Base-by-base conservation (phyloP, 106 monocot genomes). In the Apostasia shenzhenica region DNA sequence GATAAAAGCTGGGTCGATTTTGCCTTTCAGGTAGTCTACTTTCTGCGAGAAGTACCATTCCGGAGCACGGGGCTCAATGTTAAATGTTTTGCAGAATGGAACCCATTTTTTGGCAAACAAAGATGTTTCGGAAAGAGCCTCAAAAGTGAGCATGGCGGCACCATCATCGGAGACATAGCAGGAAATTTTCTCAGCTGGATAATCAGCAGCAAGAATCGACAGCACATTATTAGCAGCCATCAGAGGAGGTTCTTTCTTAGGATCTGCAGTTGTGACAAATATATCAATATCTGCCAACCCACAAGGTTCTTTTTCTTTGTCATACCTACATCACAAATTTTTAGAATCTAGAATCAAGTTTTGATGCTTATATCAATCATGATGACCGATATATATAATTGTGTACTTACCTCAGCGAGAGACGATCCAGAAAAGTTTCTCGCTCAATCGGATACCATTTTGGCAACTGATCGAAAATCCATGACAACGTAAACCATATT, bases 401-500 rank as follows among this genome's bases (percentile, higher is more conserved):
- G 61, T 61, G 26, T 48, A 61, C 63, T n/a, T 67, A 88, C 88
- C 88, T 84, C 39, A 88, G 55, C 14, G 81, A 73, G 3, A 88
- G 76, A 63, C 88, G 88, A 59, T 88, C 84, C 10, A 88, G 62
- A 48, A 84, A 88, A n/a, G 84, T 88, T 74, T 88, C 88, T 57
- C 88, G 61, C 61, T 84, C 79, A 26, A 88, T 84, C 3, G 88
- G 88, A 3, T 76, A 72, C 88, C 88, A 88, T 78, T 88, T 88
- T n/a, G 88, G 88, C 41, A 88, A 84, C 46, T 88, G 88, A 82
- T 88, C 88, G 53, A 88, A 50, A 70, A 88, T 74, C 88, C 88
- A 88, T 39, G 88, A 88, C 13, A 79, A 11, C 9, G 84, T 76
- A 79, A 88, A 82, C 81, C 88, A 88, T 59, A 88, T 74, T 76